phyloP scores from a whole-genome alignment of 164 flowering plant genomes.

The Houttuynia cordata region DNA sequence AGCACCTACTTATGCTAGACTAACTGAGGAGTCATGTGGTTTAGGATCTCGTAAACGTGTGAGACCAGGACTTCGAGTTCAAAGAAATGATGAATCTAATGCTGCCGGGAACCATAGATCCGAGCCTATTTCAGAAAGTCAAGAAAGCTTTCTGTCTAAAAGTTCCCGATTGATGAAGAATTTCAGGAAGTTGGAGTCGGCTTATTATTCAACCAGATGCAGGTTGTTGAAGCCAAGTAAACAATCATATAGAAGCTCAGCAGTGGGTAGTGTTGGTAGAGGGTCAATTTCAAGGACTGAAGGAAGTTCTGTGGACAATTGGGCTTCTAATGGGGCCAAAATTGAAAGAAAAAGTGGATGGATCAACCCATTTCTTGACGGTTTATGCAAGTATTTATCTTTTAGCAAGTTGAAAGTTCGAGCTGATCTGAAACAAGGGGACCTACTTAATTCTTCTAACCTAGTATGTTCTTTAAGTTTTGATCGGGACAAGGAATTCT shows the following conservation, averaged over 20 bases:
- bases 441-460: constrained; percentile 82
- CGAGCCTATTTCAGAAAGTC: constrained; percentile 18
- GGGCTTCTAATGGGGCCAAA: constrained; percentile 29
- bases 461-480: constrained; percentile 84
- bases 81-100: constrained; percentile 22
- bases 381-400: constrained; percentile 81
- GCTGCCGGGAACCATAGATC: constrained; percentile 24
- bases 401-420: constrained; percentile 67
- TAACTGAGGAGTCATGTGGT: constrained; percentile 30
- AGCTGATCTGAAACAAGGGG: constrained; percentile 92
- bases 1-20: background rate
- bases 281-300: constrained; percentile 50
- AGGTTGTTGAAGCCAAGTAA: constrained; percentile 30
- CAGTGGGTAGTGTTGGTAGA: constrained; percentile 39
- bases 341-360: constrained; percentile 43
- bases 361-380: constrained; percentile 86
- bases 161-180: constrained; percentile 72
- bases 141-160: constrained; percentile 31
- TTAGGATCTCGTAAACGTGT: constrained; percentile 49
- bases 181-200: constrained; percentile 76
- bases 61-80: constrained; percentile 25
- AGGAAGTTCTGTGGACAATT: constrained; percentile 65
- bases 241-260: constrained; percentile 24
- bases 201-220: constrained; percentile 65
- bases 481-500: constrained; percentile 90